Evolutionary conservation across 2,329 filamentous ascomycete genomes (phyloP), one percentile per base, ranked within the genome.

Genomic region (Aspergillus proliferans): DNA sequence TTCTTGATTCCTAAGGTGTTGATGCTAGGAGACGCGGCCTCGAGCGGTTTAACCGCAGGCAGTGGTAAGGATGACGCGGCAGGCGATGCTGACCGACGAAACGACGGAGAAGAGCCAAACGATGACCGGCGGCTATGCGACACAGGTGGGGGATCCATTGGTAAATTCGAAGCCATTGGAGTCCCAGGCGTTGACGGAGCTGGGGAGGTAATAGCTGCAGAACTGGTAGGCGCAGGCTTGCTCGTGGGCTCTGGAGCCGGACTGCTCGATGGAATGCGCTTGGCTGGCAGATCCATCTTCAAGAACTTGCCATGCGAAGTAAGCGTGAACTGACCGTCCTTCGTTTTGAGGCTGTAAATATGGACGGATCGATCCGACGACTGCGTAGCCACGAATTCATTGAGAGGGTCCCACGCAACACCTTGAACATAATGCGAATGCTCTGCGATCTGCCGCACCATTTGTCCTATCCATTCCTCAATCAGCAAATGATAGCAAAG

Each of bases 401-500:
- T 97, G 48, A 96, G 74, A 21, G 93, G 94, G 73, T 98, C 94
- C 94, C 93, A 98, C 4, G 93, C 87, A 6, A 98, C 94, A 43
- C 93, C 93, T 72, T 98, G 93, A 15, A 98, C 93, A 68, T 96
- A 98, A 70, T 98, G 93, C 62, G 89, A 95, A 71, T 97, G 92
- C 68, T 97, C 92, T 46, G 92, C 92, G 56, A 97, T 95, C 68
- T 96, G 92, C 52, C 92, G 86, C 50, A 96, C 86, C 56, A 91
- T 77, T 68, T 78, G 74, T 15, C 80, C 79, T 82, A 42, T 4
- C 18, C 45, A 21, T 38, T 40, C 8, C 19, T 40, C 38, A 3
- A 57, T 63, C 54, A 71, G 61, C 24, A 41, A 49, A 5, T 5
- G 10, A 6, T 19, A 10, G 8, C 9, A 19, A 19, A 22, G 9